These are phyloP conservation scores for Mycosarcoma maydis DNA, from an alignment of 1,284 basidiomycete genomes.

Conservation along the genomic window DNA sequence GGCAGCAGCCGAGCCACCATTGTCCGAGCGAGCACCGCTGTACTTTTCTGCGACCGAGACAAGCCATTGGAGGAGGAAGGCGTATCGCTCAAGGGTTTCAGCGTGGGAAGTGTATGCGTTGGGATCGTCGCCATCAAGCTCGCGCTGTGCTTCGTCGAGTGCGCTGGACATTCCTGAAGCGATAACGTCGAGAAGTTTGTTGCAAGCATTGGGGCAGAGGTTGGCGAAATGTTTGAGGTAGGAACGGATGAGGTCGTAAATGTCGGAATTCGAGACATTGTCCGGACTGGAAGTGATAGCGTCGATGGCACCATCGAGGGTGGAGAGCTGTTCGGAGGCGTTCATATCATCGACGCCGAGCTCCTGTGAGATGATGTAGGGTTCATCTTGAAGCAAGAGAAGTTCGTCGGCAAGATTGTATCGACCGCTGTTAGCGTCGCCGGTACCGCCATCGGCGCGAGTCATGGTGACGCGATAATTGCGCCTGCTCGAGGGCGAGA, in stretches of 20 bases:
- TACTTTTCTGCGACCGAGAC: conserved; percentile 58
- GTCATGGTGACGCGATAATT: conserved; percentile 16
- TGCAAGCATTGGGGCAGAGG: conserved; percentile 46
- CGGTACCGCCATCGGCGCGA: conserved; percentile 8
- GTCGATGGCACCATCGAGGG: conserved; percentile 53
- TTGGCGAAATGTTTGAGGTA: conserved; percentile 58
- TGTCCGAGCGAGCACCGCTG: conserved; percentile 31
- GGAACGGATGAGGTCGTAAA: conserved; percentile 55
- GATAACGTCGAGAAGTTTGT: conserved; percentile 60
- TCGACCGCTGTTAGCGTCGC: conserved; percentile 9
- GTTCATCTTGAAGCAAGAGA: conserved; percentile 54
- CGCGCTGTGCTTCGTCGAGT: conserved; percentile 51
- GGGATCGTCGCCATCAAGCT: conserved; percentile 46
- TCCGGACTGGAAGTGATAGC: conserved; percentile 48
- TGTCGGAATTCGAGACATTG: conserved; percentile 38
- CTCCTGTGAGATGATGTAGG: conserved; percentile 58
- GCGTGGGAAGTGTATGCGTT: conserved; percentile 50
- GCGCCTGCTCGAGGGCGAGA: conserved; percentile 1
- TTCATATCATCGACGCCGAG: conserved; percentile 50
- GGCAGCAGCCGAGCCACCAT: conserved; percentile 19
- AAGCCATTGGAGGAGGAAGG: conserved; percentile 64
- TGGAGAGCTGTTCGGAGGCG: conserved; percentile 42
- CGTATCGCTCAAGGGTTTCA: conserved; percentile 58
- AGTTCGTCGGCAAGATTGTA: conserved; percentile 62
- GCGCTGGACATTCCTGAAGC: conserved; percentile 49